A percentile compares a stretch with the other conserved stretches of the same genome.
Evolutionary conservation across 2,329 filamentous ascomycete species (phyloP).

Genomic region (Xylaria sp.): DNA sequence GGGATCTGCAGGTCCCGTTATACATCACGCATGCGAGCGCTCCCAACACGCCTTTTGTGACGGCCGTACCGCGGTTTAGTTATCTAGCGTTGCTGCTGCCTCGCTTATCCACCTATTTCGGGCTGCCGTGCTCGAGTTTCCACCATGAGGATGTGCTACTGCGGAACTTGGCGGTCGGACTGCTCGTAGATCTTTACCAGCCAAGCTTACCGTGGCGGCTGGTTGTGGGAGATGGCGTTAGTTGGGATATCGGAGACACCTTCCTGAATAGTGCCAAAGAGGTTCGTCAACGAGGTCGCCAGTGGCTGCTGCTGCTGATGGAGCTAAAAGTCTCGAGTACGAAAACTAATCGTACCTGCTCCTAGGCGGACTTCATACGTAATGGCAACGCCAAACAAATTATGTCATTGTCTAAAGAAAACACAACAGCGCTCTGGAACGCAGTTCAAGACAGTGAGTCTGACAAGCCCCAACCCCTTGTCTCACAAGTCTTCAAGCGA

Average conservation of each 20-base stretch:
- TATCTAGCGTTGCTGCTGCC: conserved; percentile 69
- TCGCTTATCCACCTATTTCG: conserved; percentile 65
- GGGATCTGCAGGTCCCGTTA: conserved; percentile 65
- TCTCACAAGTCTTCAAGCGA: conserved; percentile 3
- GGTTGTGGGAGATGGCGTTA: conserved; percentile 63
- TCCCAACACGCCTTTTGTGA: conserved; percentile 62
- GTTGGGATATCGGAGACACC: conserved; percentile 71
- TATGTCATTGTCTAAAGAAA: conserved; percentile 86
- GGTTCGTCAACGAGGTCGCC: conserved; percentile 51
- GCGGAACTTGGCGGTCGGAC: conserved; percentile 49
- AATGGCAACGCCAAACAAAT: conserved; percentile 90
- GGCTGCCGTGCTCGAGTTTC: conserved; percentile 66
- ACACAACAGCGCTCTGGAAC: conserved; percentile 85
- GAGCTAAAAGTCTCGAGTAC: neutral
- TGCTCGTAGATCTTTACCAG: conserved; percentile 66
- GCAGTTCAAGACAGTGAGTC: conserved; percentile 77
- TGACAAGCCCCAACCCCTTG: neutral
- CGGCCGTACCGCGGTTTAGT: conserved; percentile 67
- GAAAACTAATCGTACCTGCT: conserved; percentile 12
- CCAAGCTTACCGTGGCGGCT: conserved; percentile 66
- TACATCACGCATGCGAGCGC: conserved; percentile 63
- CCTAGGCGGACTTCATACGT: conserved; percentile 82
- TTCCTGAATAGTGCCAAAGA: conserved; percentile 74
- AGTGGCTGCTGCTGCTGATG: neutral
- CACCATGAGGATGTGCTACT: conserved; percentile 58